A percentile compares a stretch with the other conserved stretches of the same genome.
Conservation (phyloP, 352 stramenopile genomes). For the Phytophthora syringae region DNA sequence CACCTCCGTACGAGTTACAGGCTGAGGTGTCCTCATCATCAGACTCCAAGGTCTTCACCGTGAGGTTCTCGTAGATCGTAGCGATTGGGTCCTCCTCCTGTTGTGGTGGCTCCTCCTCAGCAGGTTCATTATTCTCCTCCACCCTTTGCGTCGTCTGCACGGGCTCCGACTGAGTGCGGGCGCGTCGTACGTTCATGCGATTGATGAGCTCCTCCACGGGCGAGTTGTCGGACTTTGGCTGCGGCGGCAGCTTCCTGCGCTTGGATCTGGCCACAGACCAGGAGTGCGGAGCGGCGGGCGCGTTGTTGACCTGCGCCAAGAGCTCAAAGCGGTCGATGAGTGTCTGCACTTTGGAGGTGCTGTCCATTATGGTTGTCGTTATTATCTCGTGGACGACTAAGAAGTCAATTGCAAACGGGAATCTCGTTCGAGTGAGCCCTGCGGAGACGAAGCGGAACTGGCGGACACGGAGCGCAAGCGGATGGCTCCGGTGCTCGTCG, state of each 20-base stretch:
- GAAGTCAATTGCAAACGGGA: slow-evolving; percentile 4
- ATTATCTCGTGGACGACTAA: slow-evolving; percentile 16
- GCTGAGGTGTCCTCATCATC: slow-evolving; percentile 14
- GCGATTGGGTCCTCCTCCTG: background rate
- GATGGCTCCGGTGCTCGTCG: slow-evolving; percentile 5
- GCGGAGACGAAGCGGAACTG: slow-evolving; percentile 29
- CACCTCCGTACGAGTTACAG: slow-evolving; percentile 15
- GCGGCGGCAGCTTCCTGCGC: slow-evolving; percentile 2
- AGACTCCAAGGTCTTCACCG: slow-evolving; percentile 10
- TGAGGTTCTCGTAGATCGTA: slow-evolving; percentile 19
- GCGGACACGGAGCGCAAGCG: background rate
- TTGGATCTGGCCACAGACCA: slow-evolving; percentile 10
- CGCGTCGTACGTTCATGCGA: slow-evolving; percentile 11
- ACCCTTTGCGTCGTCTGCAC: background rate
- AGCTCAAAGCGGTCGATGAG: slow-evolving; percentile 48
- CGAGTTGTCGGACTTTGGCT: slow-evolving; percentile 23
- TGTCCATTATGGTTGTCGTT: slow-evolving; percentile 21
- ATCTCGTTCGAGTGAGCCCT: slow-evolving; percentile 23
- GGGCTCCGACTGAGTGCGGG: slow-evolving; percentile 16
- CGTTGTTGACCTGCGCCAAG: slow-evolving; percentile 25
- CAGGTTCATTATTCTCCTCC: background rate
- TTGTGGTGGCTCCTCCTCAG: background rate
- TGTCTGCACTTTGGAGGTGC: slow-evolving; percentile 29
- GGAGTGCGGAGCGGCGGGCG: slow-evolving; percentile 1
- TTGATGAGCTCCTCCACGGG: slow-evolving; percentile 25